Evolutionary conservation across 495 filamentous ascomycete genomes (phyloP), one percentile per base, ranked within the genome.

Genomic region (Penicillium dipodomyicola): DNA sequence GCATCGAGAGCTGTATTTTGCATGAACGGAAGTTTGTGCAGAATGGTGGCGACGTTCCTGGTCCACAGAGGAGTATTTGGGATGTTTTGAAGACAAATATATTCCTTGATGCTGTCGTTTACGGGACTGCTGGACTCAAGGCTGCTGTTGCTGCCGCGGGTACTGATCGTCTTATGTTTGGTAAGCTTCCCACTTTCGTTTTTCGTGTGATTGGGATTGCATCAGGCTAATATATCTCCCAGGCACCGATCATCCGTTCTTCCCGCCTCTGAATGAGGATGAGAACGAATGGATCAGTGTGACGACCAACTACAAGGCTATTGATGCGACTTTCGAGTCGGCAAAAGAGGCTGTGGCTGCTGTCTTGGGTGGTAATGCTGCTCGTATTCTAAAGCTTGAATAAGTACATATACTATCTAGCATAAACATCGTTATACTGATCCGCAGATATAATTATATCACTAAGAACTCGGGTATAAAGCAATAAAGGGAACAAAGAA

Each of bases 211-310:
- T 20, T 14, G 3, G 10, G 23, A 12, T 10, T 32, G 27, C 0
- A 22, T 22, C n/a, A 42, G 43, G 27, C 61, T 70, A 35, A 68
- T 23, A 37, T 53, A n/a, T 11, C 32, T 46, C 14, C 25, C 50
- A 84, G 82, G 89, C 19, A 96, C 91, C 3, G 93, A 96, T 70
- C 90, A 96, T 73, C 93, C 93, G 0, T 97, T 97, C 74, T 97
- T 96, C 72, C 93, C 93, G 32, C 92, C 92, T 1, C 62, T 96
- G 14, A 77, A 76, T 25, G 77, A 80, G 40, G 68, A 76, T 22
- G 81, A 82, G 52, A 78, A 78, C 41, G 77, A 87, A 60, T 97
- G 93, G 93, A 77, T 82, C 57, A 97, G 93, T 72, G 91, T 96
- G 15, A 83, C 74, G 41, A 84, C 82, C 7, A 97, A 96, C 64